Percentiles rank a stretch among this genome's conserved stretches.
Conservation (phyloP, 495 filamentous ascomycete genomes). For the Corynascus novoguineensis region DNA sequence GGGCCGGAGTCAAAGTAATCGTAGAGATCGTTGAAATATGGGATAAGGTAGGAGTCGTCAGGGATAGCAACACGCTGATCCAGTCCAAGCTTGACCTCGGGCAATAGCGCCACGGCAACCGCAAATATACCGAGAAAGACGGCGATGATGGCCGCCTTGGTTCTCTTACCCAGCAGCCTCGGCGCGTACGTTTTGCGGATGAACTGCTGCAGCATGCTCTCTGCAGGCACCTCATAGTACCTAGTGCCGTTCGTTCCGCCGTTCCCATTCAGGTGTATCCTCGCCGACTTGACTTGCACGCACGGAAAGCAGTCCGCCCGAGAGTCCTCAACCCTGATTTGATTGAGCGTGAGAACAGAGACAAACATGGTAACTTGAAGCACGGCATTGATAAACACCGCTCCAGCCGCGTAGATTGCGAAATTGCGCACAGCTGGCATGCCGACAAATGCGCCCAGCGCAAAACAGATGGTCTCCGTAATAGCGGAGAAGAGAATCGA, state of each 20-base stretch:
- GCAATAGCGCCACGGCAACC: slow-evolving; percentile 74
- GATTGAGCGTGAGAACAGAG: slow-evolving; percentile 83
- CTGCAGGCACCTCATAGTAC: slow-evolving; percentile 65
- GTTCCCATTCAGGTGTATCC: slow-evolving; percentile 42
- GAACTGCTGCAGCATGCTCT: slow-evolving; percentile 73
- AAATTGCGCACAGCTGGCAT: slow-evolving; percentile 99
- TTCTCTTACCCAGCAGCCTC: slow-evolving; percentile 66
- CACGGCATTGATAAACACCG: slow-evolving; percentile 92
- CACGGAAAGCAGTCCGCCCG: slow-evolving; percentile 94
- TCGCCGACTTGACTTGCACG: slow-evolving; percentile 63
- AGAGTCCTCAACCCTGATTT: slow-evolving; percentile 74
- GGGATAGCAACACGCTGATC: slow-evolving; percentile 94
- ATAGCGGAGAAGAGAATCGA: slow-evolving; percentile 92
- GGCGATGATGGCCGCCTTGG: slow-evolving; percentile 67
- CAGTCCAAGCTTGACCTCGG: slow-evolving; percentile 76
- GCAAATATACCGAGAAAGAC: slow-evolving; percentile 86
- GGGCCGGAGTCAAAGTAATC: slow-evolving; percentile 86
- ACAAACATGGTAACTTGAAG: slow-evolving; percentile 96
- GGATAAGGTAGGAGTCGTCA: slow-evolving; percentile 84
- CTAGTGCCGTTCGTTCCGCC: slow-evolving; percentile 33
- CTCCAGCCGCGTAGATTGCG: slow-evolving; percentile 90
- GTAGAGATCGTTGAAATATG: slow-evolving; percentile 92
- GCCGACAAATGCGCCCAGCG: slow-evolving; percentile 84
- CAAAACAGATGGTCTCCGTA: slow-evolving; percentile 90
- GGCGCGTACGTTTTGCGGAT: slow-evolving; percentile 88